A percentile compares a stretch with the other conserved stretches of the same genome.
phyloP scores from a whole-genome alignment of 495 filamentous ascomycete species.

The Amorphotheca resinae region DNA sequence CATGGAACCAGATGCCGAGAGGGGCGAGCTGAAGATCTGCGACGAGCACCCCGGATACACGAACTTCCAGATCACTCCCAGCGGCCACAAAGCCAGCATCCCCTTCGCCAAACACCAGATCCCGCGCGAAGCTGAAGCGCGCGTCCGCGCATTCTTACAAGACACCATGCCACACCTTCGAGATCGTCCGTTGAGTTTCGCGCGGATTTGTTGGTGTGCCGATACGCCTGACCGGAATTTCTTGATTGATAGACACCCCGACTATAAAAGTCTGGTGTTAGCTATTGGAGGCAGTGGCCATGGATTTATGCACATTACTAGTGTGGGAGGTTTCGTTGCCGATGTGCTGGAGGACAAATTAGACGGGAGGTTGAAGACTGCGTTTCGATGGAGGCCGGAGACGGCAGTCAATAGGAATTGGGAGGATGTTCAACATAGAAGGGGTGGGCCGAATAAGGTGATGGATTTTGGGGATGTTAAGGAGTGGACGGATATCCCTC shows the following conservation, averaged over 20 bases:
- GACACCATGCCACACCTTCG: constrained; percentile 41
- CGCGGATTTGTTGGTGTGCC: constrained; percentile 42
- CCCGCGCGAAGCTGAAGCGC: constrained; percentile 30
- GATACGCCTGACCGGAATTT: constrained; percentile 41
- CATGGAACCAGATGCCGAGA: constrained; percentile 41
- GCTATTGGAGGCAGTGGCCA: constrained; percentile 40
- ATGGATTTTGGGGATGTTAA: too few relatives aligned
- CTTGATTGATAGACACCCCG: constrained; percentile 33
- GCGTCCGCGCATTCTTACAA: constrained; percentile 30
- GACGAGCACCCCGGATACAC: constrained; percentile 45
- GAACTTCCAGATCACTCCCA: constrained; percentile 25
- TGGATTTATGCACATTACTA: constrained; percentile 38
- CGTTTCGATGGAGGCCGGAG: too few relatives aligned
- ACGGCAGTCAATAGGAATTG: too few relatives aligned
- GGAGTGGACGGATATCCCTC: too few relatives aligned
- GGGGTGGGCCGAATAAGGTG: too few relatives aligned
- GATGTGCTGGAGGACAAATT: constrained; percentile 38
- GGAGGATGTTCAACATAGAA: too few relatives aligned
- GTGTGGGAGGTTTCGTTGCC: constrained; percentile 34
- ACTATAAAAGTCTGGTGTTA: constrained; percentile 30
- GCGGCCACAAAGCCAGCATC: constrained; percentile 22
- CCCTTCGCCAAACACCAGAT: constrained; percentile 39
- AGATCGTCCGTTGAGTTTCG: constrained; percentile 33
- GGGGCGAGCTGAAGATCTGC: constrained; percentile 40
- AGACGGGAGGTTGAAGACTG: too few relatives aligned